Evolutionary conservation across 768 basidiomycete genomes (phyloP).

Genomic region (Pholiota molesta): DNA sequence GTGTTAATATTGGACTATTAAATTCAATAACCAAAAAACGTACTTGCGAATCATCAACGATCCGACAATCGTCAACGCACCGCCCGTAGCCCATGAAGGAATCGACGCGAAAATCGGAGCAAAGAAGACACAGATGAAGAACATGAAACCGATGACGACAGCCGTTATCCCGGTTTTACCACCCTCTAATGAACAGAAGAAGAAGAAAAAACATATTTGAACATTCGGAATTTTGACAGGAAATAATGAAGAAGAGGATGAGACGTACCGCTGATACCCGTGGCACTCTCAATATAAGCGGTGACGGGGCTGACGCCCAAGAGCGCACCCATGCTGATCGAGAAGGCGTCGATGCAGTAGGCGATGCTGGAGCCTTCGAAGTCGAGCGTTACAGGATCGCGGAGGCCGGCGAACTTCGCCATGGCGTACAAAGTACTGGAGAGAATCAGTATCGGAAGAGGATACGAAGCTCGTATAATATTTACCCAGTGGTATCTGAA

Average conservation of each 20-base stretch:
- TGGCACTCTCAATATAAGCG: constrained; percentile 81
- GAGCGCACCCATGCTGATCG: constrained; percentile 79
- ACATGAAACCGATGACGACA: constrained; percentile 69
- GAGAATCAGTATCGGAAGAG: background rate
- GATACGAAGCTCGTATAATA: background rate
- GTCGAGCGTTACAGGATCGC: constrained; percentile 81
- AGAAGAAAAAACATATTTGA: background rate
- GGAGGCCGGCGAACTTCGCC: constrained; percentile 88
- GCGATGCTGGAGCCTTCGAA: constrained; percentile 87
- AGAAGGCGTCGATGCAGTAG: constrained; percentile 83
- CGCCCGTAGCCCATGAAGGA: constrained; percentile 86
- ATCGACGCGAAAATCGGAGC: constrained; percentile 89
- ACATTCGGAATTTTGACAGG: background rate
- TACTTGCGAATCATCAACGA: constrained; percentile 87
- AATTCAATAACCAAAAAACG: constrained; percentile 17
- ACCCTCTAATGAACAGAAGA: constrained; percentile 54
- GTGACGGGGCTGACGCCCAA: constrained; percentile 83
- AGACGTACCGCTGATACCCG: constrained; percentile 68
- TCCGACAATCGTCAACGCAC: constrained; percentile 83
- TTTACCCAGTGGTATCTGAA: constrained; percentile 46
- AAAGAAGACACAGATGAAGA: constrained; percentile 87
- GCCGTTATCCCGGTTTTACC: constrained; percentile 88
- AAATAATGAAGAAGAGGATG: background rate
- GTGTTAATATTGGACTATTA: constrained; percentile 3
- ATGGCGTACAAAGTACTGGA: constrained; percentile 80